phyloP scores from a whole-genome alignment of 495 filamentous ascomycete genomes.

The Evansstolkia leycettana region DNA sequence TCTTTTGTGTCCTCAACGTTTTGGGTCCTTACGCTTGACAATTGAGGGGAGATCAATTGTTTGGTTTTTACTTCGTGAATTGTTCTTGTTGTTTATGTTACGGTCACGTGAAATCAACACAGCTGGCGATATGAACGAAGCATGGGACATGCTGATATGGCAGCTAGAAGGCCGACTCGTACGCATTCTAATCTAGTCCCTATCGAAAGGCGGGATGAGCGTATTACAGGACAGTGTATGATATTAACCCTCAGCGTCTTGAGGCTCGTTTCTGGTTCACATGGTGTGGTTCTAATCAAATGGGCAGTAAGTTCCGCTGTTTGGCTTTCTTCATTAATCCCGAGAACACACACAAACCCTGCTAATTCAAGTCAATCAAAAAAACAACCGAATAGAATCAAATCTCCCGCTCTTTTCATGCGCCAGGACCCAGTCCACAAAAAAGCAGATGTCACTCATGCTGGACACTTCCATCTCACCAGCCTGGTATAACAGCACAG shows the following conservation, averaged over 20 bases:
- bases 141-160: no score
- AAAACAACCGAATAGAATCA: slow-evolving; percentile 25
- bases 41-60: no score
- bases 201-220: no score
- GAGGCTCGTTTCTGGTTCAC: slow-evolving; percentile 13
- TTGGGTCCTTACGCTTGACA: no score
- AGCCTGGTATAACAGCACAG: slow-evolving; percentile 5
- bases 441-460: slow-evolving; percentile 11
- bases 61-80: no score
- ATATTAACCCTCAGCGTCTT: slow-evolving; percentile 1
- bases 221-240: no score
- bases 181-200: no score
- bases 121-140: no score
- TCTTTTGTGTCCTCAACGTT: no score
- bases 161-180: no score
- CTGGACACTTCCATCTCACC: not conserved
- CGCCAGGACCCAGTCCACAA: slow-evolving; percentile 27
- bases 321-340: slow-evolving; percentile 21
- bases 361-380: slow-evolving; percentile 21
- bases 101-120: no score
- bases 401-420: slow-evolving; percentile 26
- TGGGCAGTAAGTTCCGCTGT: slow-evolving; percentile 9
- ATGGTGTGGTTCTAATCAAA: slow-evolving; percentile 12
- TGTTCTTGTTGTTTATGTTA: no score
- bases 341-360: slow-evolving; percentile 19